Base-by-base conservation (phyloP, 139 green algal genomes). In the Chlamydomonas eustigma region DNA sequence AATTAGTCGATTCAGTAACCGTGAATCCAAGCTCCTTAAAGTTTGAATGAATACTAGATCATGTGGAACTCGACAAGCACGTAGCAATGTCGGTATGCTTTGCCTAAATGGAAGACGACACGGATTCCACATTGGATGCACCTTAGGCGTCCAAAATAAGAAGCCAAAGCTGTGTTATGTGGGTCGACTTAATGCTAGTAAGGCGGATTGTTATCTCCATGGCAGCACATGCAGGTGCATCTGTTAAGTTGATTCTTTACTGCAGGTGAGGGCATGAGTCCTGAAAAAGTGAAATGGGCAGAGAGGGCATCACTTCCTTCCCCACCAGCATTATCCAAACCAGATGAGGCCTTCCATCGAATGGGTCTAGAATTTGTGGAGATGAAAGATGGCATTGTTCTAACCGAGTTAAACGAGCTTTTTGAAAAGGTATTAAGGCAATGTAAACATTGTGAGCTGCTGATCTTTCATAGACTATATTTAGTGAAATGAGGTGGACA, bases 401-500 rank as follows among this genome's bases (percentile, higher is more conserved):
- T 95, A 0, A 83, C 81, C 0, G 91, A 97, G 74, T 78, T 97
- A 2, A 96, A 96, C 75, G 83, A 92, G 51, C 76, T 97, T n/a
- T 97, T 97, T 83, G 78, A 88, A 32, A 89, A 90, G 85, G 91
- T 94, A 51, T 35, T n/a, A n/a, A n/a, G n/a, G n/a, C n/a, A n/a
- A n/a, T n/a, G n/a, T n/a, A n/a, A n/a, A n/a, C n/a, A n/a, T n/a
- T n/a, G n/a, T n/a, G n/a, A n/a, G n/a, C n/a, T n/a, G n/a, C n/a
- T n/a, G n/a, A n/a, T n/a, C n/a, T n/a, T n/a, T n/a, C n/a, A n/a
- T n/a, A n/a, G n/a, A n/a, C n/a, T n/a, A n/a, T n/a, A n/a, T n/a
- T n/a, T n/a, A n/a, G n/a, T n/a, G n/a, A n/a, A n/a, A n/a, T n/a
- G n/a, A n/a, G n/a, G n/a, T n/a, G n/a, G n/a, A n/a, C n/a, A n/a